phyloP scores from a whole-genome alignment of 441 rosid genomes.

The Eruca vesicaria region DNA sequence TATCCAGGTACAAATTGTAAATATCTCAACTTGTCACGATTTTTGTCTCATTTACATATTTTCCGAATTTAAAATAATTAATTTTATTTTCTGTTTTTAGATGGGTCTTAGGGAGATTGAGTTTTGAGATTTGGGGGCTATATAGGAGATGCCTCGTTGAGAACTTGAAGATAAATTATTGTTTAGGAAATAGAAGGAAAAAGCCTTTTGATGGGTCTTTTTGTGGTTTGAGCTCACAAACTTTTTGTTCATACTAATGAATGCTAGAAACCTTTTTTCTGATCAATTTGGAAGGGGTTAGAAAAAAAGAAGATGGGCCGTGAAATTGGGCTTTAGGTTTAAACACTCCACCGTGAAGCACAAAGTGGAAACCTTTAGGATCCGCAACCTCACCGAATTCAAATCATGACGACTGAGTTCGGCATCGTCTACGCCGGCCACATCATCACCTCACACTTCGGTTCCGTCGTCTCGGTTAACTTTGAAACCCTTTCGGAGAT shows the following conservation, averaged over 20 bases:
- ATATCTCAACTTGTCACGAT: too few relatives aligned
- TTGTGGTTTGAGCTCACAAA: too few relatives aligned
- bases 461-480: constrained; percentile 70
- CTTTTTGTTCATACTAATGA: too few relatives aligned
- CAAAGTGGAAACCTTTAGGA: neutral
- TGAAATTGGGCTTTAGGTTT: neutral
- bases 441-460: constrained; percentile 71
- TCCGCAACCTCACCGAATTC: neutral
- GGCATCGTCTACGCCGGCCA: constrained; percentile 75
- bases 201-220: neutral
- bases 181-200: neutral
- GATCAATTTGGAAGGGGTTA: too few relatives aligned
- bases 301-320: neutral
- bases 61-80: too few relatives aligned
- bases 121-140: too few relatives aligned
- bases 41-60: too few relatives aligned
- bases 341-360: neutral
- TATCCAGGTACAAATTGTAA: too few relatives aligned
- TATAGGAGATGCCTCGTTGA: too few relatives aligned
- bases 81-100: too few relatives aligned
- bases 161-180: neutral
- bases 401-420: constrained; percentile 40
- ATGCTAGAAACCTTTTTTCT: too few relatives aligned
- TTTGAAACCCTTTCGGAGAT: constrained; percentile 9
- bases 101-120: too few relatives aligned